Base-by-base conservation (phyloP, 345 rosid species). In the Laguncularia racemosa region DNA sequence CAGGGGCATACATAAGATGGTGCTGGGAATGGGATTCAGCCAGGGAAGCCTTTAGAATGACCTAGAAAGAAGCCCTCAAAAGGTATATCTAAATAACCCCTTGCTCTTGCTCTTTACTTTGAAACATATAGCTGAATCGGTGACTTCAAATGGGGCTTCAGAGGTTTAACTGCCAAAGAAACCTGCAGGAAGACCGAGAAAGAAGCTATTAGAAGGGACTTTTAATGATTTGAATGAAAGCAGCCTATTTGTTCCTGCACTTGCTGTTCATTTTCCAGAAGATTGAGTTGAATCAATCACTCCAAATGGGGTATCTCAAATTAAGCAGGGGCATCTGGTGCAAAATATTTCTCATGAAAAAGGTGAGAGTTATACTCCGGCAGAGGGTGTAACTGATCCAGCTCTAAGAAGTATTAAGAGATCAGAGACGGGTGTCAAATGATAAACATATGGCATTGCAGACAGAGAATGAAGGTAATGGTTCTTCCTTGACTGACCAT, bases 151-250 rank as follows among this genome's bases (percentile, higher is more conserved):
- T 14, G 50, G 18, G 10, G 50, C 50, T 16, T 14, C 50, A 33
- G 40, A 52, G 26, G 18, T 46, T 16, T 26, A 46, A 53, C 63
- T 66, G 60, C 50, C 53, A 60, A 81, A 70, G 73, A 85, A 43
- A 62, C 66, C 77, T 67, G 55, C 68, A 62, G 81, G 83, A 56
- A 61, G 79, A 57, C 79, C 79, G 20, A 61, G 72, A 64, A 76
- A 75, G 70, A 63, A 68, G 17, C 49, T 71, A 56, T 13, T 23
- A 38, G 61, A 73, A 52, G 71, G 66, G 62, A 48, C 66, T 55
- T 62, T 28, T 53, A 49, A 57, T 20, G 53, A 53, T 57, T 46
- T 4, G 17, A 23, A 60, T 64, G 59, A 63, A 50, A 57, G 61
- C 59, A 68, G 62, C 54, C 72, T 64, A 16, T 46, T 67, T 26